Percentiles rank a stretch among this genome's conserved stretches.
Evolutionary conservation across 2,329 filamentous ascomycete genomes (phyloP).

Genomic region (Colletotrichum camelliae): DNA sequence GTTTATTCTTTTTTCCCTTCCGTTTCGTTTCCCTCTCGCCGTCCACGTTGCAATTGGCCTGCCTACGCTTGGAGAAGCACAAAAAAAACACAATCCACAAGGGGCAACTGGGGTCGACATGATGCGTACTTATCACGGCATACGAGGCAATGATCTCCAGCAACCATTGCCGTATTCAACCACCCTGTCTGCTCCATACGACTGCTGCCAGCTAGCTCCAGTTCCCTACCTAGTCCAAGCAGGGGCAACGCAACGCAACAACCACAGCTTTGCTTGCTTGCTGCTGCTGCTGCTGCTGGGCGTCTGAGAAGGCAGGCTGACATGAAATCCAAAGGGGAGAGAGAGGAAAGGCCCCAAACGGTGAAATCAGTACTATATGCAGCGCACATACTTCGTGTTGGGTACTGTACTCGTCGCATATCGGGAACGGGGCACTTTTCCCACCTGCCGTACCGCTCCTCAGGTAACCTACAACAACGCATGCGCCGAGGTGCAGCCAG

Average conservation of each 20-base stretch:
- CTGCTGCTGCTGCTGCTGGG: not conserved
- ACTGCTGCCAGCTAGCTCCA: not conserved
- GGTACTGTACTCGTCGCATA: not conserved
- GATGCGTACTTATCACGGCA: not conserved
- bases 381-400: not conserved
- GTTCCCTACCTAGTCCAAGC: not conserved
- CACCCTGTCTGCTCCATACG: not conserved
- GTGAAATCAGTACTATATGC: not conserved
- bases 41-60: not conserved
- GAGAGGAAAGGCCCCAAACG: not conserved
- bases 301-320: not conserved
- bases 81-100: not conserved
- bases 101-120: not conserved
- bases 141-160: constrained; percentile 1
- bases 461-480: not conserved
- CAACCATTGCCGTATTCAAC: not conserved
- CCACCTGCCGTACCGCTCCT: not conserved
- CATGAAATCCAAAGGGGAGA: not conserved
- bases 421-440: not conserved
- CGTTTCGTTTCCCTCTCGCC: not conserved
- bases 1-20: not conserved
- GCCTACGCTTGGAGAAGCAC: not conserved
- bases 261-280: not conserved
- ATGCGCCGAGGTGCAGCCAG: not conserved
- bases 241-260: not conserved